Conservation (phyloP, 306 rosid species). For the Cucumis melo region DNA sequence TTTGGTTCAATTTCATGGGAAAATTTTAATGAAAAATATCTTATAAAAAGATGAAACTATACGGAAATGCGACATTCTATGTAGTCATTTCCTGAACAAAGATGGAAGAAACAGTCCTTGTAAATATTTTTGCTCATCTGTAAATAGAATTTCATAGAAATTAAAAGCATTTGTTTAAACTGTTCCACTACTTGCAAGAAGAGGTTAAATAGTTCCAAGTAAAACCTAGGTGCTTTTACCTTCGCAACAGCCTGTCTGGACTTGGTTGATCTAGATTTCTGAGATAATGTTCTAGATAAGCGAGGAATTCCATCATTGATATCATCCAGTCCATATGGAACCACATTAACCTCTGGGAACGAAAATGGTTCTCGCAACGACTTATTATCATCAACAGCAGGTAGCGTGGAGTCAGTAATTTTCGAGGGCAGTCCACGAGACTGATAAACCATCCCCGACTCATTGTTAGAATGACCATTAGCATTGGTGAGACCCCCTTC, state of each 20-base stretch:
- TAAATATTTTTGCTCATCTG: not conserved
- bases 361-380: conserved; percentile 52
- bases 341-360: conserved; percentile 30
- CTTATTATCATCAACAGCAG: conserved; percentile 40
- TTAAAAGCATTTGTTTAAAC: not conserved
- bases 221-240: conserved; percentile 25
- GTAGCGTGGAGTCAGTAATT: conserved; percentile 25
- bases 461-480: conserved; percentile 55
- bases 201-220: not conserved
- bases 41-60: not conserved
- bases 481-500: conserved; percentile 31
- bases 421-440: conserved; percentile 28
- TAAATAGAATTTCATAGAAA: not conserved
- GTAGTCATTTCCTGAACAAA: not conserved
- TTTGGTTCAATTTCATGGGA: not conserved
- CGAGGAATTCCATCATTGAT: conserved; percentile 83
- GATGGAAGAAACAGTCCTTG: not conserved
- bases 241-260: conserved; percentile 66
- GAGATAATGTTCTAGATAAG: conserved; percentile 52
- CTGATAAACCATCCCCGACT: conserved; percentile 22
- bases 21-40: not conserved
- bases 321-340: conserved; percentile 48
- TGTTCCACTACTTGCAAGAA: not conserved
- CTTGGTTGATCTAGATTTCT: conserved; percentile 62
- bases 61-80: not conserved